Evolutionary conservation across 768 basidiomycete genomes (phyloP).

Genomic region (Kwoniella botswanensis): DNA sequence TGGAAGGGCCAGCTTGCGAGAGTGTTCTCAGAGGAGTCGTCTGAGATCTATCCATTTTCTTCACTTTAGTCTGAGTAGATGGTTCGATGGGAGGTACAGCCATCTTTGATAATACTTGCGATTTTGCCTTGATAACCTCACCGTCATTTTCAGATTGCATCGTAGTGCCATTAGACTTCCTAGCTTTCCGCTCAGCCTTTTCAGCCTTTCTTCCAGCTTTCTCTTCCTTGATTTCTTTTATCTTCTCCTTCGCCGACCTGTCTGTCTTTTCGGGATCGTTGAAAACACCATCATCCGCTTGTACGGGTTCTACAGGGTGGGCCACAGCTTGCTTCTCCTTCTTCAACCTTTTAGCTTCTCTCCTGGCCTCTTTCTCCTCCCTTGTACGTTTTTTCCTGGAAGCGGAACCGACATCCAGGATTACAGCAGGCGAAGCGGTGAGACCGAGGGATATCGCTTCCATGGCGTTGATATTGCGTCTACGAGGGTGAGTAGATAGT

Average conservation of each 20-base stretch:
- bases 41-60: neutral
- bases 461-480: neutral
- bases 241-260: neutral
- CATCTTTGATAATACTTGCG: slow-evolving; percentile 4
- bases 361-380: slow-evolving; percentile 14
- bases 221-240: slow-evolving; percentile 8
- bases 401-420: neutral
- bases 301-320: neutral
- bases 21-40: slow-evolving; percentile 13
- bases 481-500: neutral
- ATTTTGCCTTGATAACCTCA: neutral
- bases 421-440: neutral
- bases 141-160: neutral
- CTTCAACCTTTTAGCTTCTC: slow-evolving; percentile 13
- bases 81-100: neutral
- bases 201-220: slow-evolving; percentile 8
- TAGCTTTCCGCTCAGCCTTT: slow-evolving; percentile 7
- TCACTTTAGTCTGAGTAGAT: neutral
- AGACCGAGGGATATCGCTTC: slow-evolving; percentile 7
- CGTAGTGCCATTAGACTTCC: neutral
- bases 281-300: neutral
- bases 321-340: neutral
- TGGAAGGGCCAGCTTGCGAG: slow-evolving; percentile 17
- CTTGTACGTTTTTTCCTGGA: slow-evolving; percentile 12
- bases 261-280: neutral